A percentile compares a stretch with the other conserved stretches of the same genome.
phyloP scores from a whole-genome alignment of 805 yeast genomes.

The Wickerhamia fluorescens region DNA sequence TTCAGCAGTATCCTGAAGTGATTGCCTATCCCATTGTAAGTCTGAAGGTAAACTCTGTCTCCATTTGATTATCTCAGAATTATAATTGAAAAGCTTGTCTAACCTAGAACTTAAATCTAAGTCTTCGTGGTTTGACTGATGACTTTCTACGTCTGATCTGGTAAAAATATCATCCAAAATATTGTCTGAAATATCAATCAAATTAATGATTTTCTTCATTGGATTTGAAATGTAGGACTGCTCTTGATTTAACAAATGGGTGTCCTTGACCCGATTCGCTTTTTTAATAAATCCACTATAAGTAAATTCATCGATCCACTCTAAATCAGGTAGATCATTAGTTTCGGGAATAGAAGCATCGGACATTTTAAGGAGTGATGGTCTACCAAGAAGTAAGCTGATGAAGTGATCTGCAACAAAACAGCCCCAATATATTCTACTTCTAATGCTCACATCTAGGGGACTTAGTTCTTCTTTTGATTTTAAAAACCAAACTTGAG shows the following conservation, averaged over 20 bases:
- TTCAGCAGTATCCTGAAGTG: slow-evolving; percentile 35
- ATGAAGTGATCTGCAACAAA: slow-evolving; percentile 60
- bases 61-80: slow-evolving; percentile 47
- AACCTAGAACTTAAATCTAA: slow-evolving; percentile 34
- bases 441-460: slow-evolving; percentile 48
- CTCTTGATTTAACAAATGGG: slow-evolving; percentile 26
- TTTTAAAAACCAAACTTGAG: slow-evolving; percentile 50
- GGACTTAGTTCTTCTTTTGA: slow-evolving; percentile 33
- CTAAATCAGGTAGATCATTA: slow-evolving; percentile 52
- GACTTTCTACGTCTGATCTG: slow-evolving; percentile 24
- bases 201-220: slow-evolving; percentile 32
- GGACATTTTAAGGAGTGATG: slow-evolving; percentile 45
- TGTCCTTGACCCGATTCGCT: slow-evolving; percentile 1
- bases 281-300: slow-evolving; percentile 17
- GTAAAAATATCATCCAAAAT: slow-evolving; percentile 40
- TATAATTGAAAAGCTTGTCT: slow-evolving; percentile 38
- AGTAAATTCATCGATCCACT: slow-evolving; percentile 55
- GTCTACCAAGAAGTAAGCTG: slow-evolving; percentile 52
- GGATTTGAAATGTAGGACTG: slow-evolving; percentile 37
- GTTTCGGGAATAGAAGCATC: slow-evolving; percentile 58
- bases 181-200: slow-evolving; percentile 39
- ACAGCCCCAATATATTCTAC: slow-evolving; percentile 62
- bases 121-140: slow-evolving; percentile 26
- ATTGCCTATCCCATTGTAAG: slow-evolving; percentile 40
- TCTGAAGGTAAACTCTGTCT: slow-evolving; percentile 41